Evolutionary conservation across 2,329 filamentous ascomycete genomes (phyloP), one percentile per base, ranked within the genome.

Genomic region (Apiospora malaysiana): DNA sequence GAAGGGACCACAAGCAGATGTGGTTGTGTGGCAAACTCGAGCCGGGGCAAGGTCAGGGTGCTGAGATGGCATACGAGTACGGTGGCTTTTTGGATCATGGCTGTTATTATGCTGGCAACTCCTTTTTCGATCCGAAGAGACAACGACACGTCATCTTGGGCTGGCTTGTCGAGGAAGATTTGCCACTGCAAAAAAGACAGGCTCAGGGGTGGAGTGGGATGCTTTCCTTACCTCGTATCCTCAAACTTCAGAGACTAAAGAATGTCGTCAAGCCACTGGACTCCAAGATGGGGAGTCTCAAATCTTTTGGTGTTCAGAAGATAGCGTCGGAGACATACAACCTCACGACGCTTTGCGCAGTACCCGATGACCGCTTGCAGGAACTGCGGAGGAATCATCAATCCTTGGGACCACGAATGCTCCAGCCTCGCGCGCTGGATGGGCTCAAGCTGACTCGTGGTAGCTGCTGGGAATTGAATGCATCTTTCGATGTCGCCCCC

Each of bases 1-100:
- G 56, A 40, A n/a, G 56, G 27, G 56, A 63, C 21, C 56, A 63
- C 10, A 63, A 63, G 18, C 56, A 63, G 21, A 63, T 63, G 56
- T 63, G 56, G 56, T 18, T 63, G 3, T 40, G 56, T 12, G 56
- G 27, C 32, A 23, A 21, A 4, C 6, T 7, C 18, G 18, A 40
- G 56, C 56, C 56, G 18, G 56, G 56, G 21, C 56, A 40, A 10
- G 27, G 4, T 9, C 7, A 40, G 2, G 1, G 27, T 21, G 10
- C 23, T 4, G 32, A 63, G 21, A 40, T 63, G 56, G 32, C 27
- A 1, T 63, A 63, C 56, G 18, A 32, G 32, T 63, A 63, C 18
- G 56, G 56, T 3, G 56, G 56, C 4, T 40, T 40, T 18, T 9
- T 63, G 56, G 56, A 63, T 32, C 32, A 63, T 21, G 56, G 56